Evolutionary conservation across 2,329 filamentous ascomycete genomes (phyloP).

Genomic region (Verticillium zaregamsianum): DNA sequence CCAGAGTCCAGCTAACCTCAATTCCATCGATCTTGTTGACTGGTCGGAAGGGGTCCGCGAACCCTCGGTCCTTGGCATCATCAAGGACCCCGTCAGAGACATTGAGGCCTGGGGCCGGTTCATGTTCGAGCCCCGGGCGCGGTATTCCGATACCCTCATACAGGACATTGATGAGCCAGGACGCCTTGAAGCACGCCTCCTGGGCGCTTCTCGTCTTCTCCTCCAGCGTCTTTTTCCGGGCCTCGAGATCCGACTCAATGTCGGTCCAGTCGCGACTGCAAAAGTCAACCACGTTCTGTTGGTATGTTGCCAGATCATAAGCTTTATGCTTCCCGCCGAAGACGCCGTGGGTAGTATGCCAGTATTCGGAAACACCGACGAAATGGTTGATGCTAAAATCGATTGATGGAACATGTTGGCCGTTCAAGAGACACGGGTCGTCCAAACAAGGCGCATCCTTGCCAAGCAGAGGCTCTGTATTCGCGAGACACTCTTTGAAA

Average conservation of each 20-base stretch:
- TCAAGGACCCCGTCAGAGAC: slow-evolving; percentile 67
- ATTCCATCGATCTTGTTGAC: slow-evolving; percentile 88
- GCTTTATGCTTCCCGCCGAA: slow-evolving; percentile 75
- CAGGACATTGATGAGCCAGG: slow-evolving; percentile 94
- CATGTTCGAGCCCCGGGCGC: slow-evolving; percentile 71
- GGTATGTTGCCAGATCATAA: slow-evolving; percentile 89
- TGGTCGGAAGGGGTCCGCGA: slow-evolving; percentile 82
- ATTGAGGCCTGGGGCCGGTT: slow-evolving; percentile 53
- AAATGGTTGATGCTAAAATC: slow-evolving; percentile 98
- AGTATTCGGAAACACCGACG: slow-evolving; percentile 95
- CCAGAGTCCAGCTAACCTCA: slow-evolving; percentile 95
- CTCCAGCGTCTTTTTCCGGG: slow-evolving; percentile 69
- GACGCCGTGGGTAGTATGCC: slow-evolving; percentile 96
- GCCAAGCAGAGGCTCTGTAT: slow-evolving; percentile 80
- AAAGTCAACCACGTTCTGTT: slow-evolving; percentile 77
- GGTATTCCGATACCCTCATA: slow-evolving; percentile 96
- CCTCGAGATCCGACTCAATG: slow-evolving; percentile 63
- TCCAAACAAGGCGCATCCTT: slow-evolving; percentile 84
- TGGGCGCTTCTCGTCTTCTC: slow-evolving; percentile 75
- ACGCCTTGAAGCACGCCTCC: slow-evolving; percentile 95
- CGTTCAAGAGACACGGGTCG: slow-evolving; percentile 82
- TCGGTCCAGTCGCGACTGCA: slow-evolving; percentile 78
- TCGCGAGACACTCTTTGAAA: slow-evolving; percentile 79
- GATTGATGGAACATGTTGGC: slow-evolving; percentile 88
- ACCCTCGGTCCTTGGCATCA: slow-evolving; percentile 68